Evolutionary conservation across 768 basidiomycete species (phyloP).

Genomic region (Panellus pusillus): DNA sequence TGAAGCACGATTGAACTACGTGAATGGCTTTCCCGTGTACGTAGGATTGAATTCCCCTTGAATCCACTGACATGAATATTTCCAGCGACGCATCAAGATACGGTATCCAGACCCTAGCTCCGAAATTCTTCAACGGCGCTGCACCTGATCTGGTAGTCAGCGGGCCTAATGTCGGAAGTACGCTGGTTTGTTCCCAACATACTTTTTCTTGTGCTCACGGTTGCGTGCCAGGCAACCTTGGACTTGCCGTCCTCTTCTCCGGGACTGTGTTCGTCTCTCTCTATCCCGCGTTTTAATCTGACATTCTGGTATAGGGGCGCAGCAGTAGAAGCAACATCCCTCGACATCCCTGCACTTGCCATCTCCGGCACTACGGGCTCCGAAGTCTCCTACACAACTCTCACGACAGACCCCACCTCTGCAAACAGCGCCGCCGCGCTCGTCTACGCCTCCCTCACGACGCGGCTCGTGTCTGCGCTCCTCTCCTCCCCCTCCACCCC

Average conservation of each 20-base stretch:
- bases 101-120: constrained; percentile 40
- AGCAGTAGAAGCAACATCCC: constrained; percentile 34
- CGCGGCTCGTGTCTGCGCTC: constrained; percentile 27
- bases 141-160: constrained; percentile 38
- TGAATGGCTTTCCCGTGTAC: constrained; percentile 39
- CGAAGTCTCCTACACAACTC: constrained; percentile 40
- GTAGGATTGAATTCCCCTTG: neutral
- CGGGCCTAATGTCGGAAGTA: constrained; percentile 33
- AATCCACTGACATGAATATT: neutral
- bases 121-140: constrained; percentile 32
- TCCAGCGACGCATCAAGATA: constrained; percentile 35
- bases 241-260: constrained; percentile 22
- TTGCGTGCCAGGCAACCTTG: constrained; percentile 20
- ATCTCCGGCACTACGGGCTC: constrained; percentile 34
- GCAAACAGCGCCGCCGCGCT: constrained; percentile 28
- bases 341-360: constrained; percentile 36
- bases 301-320: constrained; percentile 31
- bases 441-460: constrained; percentile 32
- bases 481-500: constrained; percentile 22
- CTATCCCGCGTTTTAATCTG: neutral
- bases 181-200: neutral
- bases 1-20: constrained; percentile 39
- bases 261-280: constrained; percentile 23
- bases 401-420: constrained; percentile 28
- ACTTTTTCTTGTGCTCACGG: neutral